Conservation (phyloP, 331 rosid genomes). For the Malus hybrid region DNA sequence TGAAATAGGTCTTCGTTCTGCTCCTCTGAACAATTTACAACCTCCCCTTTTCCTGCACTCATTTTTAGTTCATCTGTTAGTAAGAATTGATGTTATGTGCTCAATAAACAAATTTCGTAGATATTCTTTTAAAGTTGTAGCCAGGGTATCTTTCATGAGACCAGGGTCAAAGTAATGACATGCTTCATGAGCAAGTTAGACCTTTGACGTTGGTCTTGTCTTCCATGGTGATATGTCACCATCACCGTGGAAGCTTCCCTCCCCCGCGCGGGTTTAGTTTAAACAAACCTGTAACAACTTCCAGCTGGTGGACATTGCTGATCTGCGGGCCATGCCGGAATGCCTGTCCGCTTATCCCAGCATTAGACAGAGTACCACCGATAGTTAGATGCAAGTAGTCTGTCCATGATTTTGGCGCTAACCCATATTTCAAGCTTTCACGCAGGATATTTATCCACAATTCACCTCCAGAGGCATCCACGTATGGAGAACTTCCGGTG, state of each 20-base stretch:
- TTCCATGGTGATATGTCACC: neutral
- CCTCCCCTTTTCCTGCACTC: constrained; percentile 83
- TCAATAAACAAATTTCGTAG: neutral
- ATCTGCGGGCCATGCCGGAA: constrained; percentile 95
- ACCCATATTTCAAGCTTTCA: constrained; percentile 70
- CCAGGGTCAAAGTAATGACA: constrained; percentile 18
- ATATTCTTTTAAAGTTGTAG: neutral
- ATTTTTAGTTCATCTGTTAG: constrained; percentile 15
- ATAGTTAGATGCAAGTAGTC: constrained; percentile 89
- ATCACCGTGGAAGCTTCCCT: neutral
- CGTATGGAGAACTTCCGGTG: constrained; percentile 47
- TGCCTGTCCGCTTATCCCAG: constrained; percentile 96
- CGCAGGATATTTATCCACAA: constrained; percentile 84
- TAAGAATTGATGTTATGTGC: neutral
- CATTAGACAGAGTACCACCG: constrained; percentile 93
- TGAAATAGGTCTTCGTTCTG: constrained; percentile 74
- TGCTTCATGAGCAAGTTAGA: constrained; percentile 12
- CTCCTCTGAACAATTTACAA: constrained; percentile 62
- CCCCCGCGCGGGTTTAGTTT: neutral
- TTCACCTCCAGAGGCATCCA: constrained; percentile 88
- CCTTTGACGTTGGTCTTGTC: constrained; percentile 24
- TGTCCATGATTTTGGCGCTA: constrained; percentile 96
- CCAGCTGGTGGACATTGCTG: constrained; percentile 88
- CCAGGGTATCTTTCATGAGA: constrained; percentile 8
- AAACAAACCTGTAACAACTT: constrained; percentile 91